These are phyloP conservation scores for Ephemerocybe angulata DNA, from an alignment of 768 basidiomycete genomes.

Conservation along the genomic window DNA sequence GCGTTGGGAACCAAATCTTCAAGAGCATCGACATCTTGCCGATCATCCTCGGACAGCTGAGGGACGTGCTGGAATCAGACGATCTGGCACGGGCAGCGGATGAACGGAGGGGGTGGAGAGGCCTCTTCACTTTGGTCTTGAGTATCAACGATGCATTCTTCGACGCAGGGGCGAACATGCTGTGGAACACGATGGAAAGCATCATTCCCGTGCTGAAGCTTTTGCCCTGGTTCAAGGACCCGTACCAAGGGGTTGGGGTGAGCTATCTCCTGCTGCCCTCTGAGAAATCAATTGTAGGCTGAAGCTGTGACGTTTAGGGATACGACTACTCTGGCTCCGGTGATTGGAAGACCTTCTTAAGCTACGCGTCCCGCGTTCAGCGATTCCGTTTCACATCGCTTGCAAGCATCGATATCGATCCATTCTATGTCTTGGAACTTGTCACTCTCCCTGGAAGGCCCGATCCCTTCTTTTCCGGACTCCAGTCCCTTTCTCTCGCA, in stretches of 20 bases:
- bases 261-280: background rate
- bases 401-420: background rate
- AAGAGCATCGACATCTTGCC: background rate
- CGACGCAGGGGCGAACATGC: background rate
- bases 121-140: too few relatives aligned
- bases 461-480: background rate
- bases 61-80: background rate
- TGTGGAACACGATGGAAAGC: background rate
- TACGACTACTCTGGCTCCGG: background rate
- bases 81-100: too few relatives aligned
- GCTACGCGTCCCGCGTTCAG: background rate
- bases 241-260: background rate
- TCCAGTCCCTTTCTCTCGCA: background rate
- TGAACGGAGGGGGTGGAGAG: too few relatives aligned
- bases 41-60: background rate
- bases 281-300: background rate
- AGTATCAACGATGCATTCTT: background rate
- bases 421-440: background rate
- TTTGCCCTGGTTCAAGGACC: background rate
- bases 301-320: background rate
- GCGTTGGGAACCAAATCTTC: background rate
- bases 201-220: background rate
- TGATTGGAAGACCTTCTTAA: background rate
- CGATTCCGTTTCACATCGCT: background rate
- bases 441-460: background rate